phyloP scores from a whole-genome alignment of 2,329 filamentous ascomycete genomes.

The Pochonia chlamydosporia region DNA sequence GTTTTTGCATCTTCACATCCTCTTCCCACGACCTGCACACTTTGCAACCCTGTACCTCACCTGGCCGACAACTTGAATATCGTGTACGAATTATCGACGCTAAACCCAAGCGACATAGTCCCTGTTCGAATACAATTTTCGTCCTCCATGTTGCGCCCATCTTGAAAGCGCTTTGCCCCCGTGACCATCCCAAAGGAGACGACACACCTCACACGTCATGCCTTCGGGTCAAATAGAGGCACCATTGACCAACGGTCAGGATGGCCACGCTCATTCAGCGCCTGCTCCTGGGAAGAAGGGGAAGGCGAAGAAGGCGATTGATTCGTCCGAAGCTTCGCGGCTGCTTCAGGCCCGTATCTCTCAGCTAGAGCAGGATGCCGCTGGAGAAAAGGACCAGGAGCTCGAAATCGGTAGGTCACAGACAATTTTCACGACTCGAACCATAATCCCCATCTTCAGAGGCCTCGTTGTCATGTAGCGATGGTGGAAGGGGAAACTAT shows the following conservation, averaged over 20 bases:
- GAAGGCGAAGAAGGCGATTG: constrained; percentile 78
- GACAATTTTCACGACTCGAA: background rate
- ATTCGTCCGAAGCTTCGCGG: constrained; percentile 86
- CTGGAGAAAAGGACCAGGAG: constrained; percentile 91
- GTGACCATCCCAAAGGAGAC: constrained; percentile 9
- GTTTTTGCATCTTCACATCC: background rate
- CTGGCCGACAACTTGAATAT: too few species aligned
- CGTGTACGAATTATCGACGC: background rate
- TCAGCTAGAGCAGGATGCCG: constrained; percentile 88
- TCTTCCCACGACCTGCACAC: too few species aligned
- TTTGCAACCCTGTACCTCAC: too few species aligned
- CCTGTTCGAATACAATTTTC: background rate
- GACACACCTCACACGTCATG: constrained; percentile 24
- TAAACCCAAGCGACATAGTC: background rate
- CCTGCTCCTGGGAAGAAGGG: constrained; percentile 62
- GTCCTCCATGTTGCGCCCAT: constrained; percentile 4
- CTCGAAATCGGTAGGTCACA: constrained; percentile 73
- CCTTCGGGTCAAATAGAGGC: constrained; percentile 35
- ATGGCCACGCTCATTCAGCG: constrained; percentile 29
- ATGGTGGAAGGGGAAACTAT: too few species aligned
- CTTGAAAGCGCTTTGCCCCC: constrained; percentile 11
- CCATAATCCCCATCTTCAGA: background rate
- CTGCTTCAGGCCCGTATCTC: constrained; percentile 89
- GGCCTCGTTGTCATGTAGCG: too few species aligned
- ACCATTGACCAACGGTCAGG: constrained; percentile 36